These are phyloP conservation scores for Syncephalis fuscata DNA, from an alignment of 371 early-diverging fungal species.

Conservation along the genomic window DNA sequence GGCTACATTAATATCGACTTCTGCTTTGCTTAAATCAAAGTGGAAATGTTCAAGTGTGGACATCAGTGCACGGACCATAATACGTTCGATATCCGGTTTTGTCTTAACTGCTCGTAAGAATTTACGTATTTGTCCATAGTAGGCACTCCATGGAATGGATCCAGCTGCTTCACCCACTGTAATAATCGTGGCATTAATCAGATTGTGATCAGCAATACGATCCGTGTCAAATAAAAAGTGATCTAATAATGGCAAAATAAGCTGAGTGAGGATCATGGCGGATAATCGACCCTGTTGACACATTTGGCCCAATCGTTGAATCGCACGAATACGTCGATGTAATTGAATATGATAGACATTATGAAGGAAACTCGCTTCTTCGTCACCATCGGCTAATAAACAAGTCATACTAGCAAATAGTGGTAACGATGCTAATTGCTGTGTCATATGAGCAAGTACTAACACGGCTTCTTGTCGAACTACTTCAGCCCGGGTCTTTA, in stretches of 20 bases:
- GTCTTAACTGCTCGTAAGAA: constrained; percentile 49
- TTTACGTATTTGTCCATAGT: constrained; percentile 49
- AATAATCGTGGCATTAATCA: constrained; percentile 61
- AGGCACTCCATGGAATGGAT: constrained; percentile 66
- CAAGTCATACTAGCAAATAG: constrained; percentile 47
- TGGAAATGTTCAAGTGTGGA: constrained; percentile 79
- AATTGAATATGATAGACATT: constrained; percentile 88
- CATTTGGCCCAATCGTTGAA: constrained; percentile 51
- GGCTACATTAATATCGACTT: constrained; percentile 9
- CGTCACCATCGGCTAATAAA: constrained; percentile 40
- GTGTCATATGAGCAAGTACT: constrained; percentile 41
- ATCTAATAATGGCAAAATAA: constrained; percentile 73
- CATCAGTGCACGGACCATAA: constrained; percentile 58
- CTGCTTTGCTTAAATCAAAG: constrained; percentile 51
- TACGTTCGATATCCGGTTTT: constrained; percentile 50
- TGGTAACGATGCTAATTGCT: constrained; percentile 30
- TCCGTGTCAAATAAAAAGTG: constrained; percentile 71
- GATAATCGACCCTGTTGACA: constrained; percentile 22
- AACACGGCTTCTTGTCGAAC: constrained; percentile 55
- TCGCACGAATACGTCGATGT: constrained; percentile 75
- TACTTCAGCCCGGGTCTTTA: constrained; percentile 32
- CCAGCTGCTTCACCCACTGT: constrained; percentile 52
- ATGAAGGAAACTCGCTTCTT: constrained; percentile 75
- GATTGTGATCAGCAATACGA: constrained; percentile 39
- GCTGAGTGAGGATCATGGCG: constrained; percentile 35